Evolutionary conservation across 805 yeast genomes (phyloP).

Genomic region (Candida berthetii): DNA sequence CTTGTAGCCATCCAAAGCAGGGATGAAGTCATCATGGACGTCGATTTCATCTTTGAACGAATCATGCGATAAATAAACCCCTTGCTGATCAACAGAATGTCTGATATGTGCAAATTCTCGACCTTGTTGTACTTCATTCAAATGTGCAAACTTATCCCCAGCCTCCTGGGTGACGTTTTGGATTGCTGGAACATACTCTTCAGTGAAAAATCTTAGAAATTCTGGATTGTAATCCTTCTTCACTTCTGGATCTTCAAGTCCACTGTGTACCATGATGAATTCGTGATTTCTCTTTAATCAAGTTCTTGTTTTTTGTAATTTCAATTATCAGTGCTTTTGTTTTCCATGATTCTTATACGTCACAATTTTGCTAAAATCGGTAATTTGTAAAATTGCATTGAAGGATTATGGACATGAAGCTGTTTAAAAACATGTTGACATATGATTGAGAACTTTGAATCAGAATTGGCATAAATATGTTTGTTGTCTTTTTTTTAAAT

Average conservation of each 20-base stretch:
- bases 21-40: background rate
- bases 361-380: no score
- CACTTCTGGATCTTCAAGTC: background rate
- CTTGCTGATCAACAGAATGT: background rate
- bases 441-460: no score
- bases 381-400: no score
- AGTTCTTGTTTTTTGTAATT: no score
- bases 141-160: background rate
- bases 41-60: background rate
- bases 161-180: background rate
- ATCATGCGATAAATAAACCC: background rate
- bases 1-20: slow-evolving; percentile 1
- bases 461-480: no score
- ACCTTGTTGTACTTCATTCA: background rate
- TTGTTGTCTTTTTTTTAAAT: no score
- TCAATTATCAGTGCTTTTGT: no score
- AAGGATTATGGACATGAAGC: no score
- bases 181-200: background rate
- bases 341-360: no score
- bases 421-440: no score
- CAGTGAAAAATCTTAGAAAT: background rate
- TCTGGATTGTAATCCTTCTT: background rate
- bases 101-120: background rate
- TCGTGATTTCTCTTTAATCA: no score
- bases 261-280: background rate